These are phyloP conservation scores for Vitellaria paradoxa DNA, from an alignment of 179 eudicot genomes.

Conservation along the genomic window DNA sequence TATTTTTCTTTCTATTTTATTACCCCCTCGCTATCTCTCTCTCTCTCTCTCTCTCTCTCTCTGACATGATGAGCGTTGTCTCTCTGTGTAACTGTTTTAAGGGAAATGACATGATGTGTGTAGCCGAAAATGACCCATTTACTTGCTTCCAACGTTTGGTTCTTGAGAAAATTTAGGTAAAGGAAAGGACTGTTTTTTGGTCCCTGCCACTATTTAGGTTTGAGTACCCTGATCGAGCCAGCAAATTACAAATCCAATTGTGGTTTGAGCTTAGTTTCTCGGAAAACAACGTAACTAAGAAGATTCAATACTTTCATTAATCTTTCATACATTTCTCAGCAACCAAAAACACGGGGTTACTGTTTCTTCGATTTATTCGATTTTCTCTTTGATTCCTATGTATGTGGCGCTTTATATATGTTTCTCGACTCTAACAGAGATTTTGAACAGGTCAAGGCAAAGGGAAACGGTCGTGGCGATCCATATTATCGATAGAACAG, in stretches of 20 bases:
- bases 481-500: conserved; percentile 22
- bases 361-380: not conserved
- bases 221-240: no score
- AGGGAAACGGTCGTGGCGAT: conserved; percentile 16
- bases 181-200: not conserved
- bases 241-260: no score
- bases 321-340: conserved; percentile 1
- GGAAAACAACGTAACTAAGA: no score
- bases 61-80: not conserved
- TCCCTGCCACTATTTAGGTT: no score
- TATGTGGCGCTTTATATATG: no score
- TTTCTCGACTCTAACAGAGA: not conserved
- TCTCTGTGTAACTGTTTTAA: not conserved
- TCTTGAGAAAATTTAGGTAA: conserved; percentile 4
- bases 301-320: not conserved
- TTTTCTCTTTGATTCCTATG: not conserved
- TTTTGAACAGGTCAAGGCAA: not conserved
- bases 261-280: no score
- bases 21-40: no score
- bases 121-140: not conserved
- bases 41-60: no score
- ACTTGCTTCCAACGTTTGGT: no score
- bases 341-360: not conserved
- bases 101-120: not conserved
- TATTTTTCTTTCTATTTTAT: not conserved